Percentiles rank a stretch among this genome's conserved stretches.
These are phyloP conservation scores for Diaporthe amygdali DNA, from an alignment of 2,329 filamentous ascomycete genomes.

Conservation along the genomic window DNA sequence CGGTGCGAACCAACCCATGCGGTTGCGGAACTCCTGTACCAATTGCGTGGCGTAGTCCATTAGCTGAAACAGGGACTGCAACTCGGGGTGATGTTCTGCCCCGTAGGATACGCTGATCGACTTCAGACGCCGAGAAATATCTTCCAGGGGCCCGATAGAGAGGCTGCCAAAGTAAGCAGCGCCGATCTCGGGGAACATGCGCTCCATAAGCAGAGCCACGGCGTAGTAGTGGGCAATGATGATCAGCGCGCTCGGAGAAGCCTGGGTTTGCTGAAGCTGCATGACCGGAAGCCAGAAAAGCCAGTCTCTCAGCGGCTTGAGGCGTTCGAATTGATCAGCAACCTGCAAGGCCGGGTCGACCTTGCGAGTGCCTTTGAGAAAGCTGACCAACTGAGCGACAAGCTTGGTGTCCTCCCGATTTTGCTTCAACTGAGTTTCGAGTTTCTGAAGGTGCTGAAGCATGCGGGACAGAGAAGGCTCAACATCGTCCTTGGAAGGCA, in stretches of 20 bases:
- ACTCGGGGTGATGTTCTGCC: slow-evolving; percentile 62
- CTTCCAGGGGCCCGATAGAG: slow-evolving; percentile 80
- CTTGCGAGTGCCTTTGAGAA: slow-evolving; percentile 74
- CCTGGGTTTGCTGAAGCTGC: slow-evolving; percentile 77
- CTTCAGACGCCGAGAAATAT: slow-evolving; percentile 79
- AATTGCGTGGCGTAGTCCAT: slow-evolving; percentile 77
- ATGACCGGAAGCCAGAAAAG: slow-evolving; percentile 94
- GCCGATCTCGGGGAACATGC: slow-evolving; percentile 89
- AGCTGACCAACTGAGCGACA: slow-evolving; percentile 72
- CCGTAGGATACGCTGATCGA: slow-evolving; percentile 68
- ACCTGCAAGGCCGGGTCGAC: slow-evolving; percentile 73
- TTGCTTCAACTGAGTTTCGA: slow-evolving; percentile 72
- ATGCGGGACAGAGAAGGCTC: slow-evolving; percentile 67
- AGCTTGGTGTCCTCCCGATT: slow-evolving; percentile 73
- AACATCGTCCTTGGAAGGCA: slow-evolving; percentile 73
- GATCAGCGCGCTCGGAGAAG: slow-evolving; percentile 78
- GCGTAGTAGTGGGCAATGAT: slow-evolving; percentile 93
- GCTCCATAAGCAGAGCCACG: slow-evolving; percentile 84
- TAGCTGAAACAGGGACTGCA: slow-evolving; percentile 59
- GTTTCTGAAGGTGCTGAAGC: slow-evolving; percentile 69
- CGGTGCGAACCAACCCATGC: slow-evolving; percentile 71
- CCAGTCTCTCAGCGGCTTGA: slow-evolving; percentile 89
- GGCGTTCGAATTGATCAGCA: slow-evolving; percentile 86
- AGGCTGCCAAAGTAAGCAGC: slow-evolving; percentile 86
- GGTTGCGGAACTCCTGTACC: slow-evolving; percentile 70